Evolutionary conservation across 345 rosid species (phyloP), one percentile per base, ranked within the genome.

Genomic region (Eucalyptus polybractea): DNA sequence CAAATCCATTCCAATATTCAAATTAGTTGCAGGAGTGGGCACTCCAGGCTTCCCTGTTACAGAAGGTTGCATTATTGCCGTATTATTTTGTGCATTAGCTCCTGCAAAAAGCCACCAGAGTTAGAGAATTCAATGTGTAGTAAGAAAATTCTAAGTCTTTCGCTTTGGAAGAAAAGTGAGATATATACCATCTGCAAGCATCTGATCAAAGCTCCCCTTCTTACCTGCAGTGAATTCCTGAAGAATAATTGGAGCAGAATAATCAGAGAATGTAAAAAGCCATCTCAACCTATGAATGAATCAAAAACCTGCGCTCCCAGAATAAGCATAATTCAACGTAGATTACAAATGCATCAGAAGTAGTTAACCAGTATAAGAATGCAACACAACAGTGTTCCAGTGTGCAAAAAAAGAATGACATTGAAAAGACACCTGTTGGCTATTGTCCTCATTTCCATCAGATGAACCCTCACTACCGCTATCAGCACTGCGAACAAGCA

Each of bases 391-490:
- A 76, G 47, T 22, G 15, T 76, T 76, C 85, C 85, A 40, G 16
- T 76, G 24, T 4, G 47, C 45, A 40, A 12, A 29, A 40, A 21
- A 76, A 76, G 42, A 40, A 76, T 76, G 40, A 22, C 14, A 47
- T n/a, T 88, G 25, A 44, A 81, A 86, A 53, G 37, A 88, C 93
- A 96, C 99, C 95, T 94, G 97, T 60, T 93, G 97, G 88, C 94
- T 94, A 86, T 96, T 93, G 88, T 97, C 98, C 62, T 94, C 97
- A 83, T 95, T 96, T 91, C 91, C 98, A 89, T 96, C 98, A 87
- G 99, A 96, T 80, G 99, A 95, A 88, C 98, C 99, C 69, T 95
- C 99, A 45, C 96, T 95, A n/a, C 94, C 97, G 90, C 96, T 98
- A 56, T 97, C 99, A 90, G 90, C 97, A 91, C 98, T 98, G 96